Percentiles rank a stretch among this genome's conserved stretches.
Evolutionary conservation across 805 yeast genomes (phyloP).

Genomic region (Saccharomycopsis microspora): DNA sequence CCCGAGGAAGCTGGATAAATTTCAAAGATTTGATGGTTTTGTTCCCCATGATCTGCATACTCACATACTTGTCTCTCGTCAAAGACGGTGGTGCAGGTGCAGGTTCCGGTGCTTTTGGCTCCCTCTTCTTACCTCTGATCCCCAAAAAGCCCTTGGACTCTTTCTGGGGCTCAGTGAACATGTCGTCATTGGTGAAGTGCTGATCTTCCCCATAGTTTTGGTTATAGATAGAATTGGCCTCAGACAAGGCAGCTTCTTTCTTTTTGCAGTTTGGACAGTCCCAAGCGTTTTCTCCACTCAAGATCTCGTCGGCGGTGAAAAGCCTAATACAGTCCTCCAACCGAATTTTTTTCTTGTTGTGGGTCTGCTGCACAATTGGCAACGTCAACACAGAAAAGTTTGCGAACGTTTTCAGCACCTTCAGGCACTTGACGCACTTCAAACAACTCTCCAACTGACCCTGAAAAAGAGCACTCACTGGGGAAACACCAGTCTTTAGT

Average conservation of each 20-base stretch:
- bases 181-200: neutral
- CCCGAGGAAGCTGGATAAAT: constrained; percentile 70
- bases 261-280: constrained; percentile 63
- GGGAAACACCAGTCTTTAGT: constrained; percentile 51
- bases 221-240: constrained; percentile 3
- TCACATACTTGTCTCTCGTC: constrained; percentile 5
- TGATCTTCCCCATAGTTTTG: constrained; percentile 6
- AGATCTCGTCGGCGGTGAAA: constrained; percentile 52
- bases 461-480: constrained; percentile 54
- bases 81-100: neutral
- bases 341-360: constrained; percentile 24
- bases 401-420: constrained; percentile 46
- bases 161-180: neutral
- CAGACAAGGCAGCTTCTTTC: constrained; percentile 15
- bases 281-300: constrained; percentile 74
- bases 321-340: constrained; percentile 53
- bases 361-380: constrained; percentile 40
- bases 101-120: neutral
- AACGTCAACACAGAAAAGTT: constrained; percentile 53
- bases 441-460: constrained; percentile 62
- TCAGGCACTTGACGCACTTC: constrained; percentile 54
- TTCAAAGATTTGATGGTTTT: constrained; percentile 56
- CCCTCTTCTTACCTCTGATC: constrained; percentile 5
- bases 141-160: constrained; percentile 6
- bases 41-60: constrained; percentile 14